Evolutionary conservation across 2,329 filamentous ascomycete genomes (phyloP), one percentile per base, ranked within the genome.

Genomic region (Exophiala bonariae): DNA sequence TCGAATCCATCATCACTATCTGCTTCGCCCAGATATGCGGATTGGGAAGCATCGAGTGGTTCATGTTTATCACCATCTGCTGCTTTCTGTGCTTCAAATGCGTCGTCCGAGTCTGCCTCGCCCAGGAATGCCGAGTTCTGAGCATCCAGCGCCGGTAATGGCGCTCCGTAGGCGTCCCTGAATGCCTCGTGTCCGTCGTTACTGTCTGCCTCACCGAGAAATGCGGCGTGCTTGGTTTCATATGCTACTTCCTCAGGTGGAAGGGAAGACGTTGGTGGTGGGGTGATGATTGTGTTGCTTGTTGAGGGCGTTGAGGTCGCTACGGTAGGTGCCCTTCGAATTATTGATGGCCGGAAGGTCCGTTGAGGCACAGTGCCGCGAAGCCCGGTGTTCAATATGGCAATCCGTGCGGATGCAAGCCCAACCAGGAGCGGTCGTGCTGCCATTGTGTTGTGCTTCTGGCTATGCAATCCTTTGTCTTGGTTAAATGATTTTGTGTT

Each of bases 121-220:
- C 50, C 50, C 13, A 54, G 26, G 19, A 47, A 54, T 3, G 54
- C 54, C 6, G 52, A 44, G 23, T 57, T 50, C 1, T 30, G 19
- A 11, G 52, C 52, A 20, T 57, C 54, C 18, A 57, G 31, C 4
- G 52, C 36, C 4, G 49, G 45, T 23, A 18, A 22, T 8, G 44
- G 52, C 16, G 38, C 32, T 4, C 52, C 52, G 22, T 54, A 43
- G 5, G 31, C 43, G 10, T 49, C 49, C 22, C 41, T 42, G n/a
- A 36, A 14, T 5, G 42, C 40, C 8, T 57, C 54, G 38, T 50
- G 44, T 14, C 49, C 52, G 30, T 57, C 52, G 26, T 57, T 54
- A 38, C 48, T 52, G 49, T 57, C 54, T 10, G 54, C 52, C 44
- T 57, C 54, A n/a, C 54, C 54, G 9, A 57, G 44, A 44, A 55